A percentile compares a stretch with the other conserved stretches of the same genome.
Evolutionary conservation across 176 grass and related monocot species (phyloP).

Genomic region (Carex pumila): DNA sequence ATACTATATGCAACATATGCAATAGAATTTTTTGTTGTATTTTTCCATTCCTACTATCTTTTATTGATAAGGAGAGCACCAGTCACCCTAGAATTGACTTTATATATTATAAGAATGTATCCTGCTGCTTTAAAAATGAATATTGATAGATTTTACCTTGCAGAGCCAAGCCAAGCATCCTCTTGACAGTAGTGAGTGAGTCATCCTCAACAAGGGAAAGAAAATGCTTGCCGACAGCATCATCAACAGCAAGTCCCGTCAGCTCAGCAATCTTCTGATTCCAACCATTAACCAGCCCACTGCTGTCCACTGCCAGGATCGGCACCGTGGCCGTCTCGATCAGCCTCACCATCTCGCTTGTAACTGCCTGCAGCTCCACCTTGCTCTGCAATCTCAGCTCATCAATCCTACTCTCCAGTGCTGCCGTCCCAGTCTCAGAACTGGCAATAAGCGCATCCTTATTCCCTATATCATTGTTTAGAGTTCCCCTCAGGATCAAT

Average conservation of each 20-base stretch:
- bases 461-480: slow-evolving; percentile 27
- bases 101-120: neutral
- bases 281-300: slow-evolving; percentile 87
- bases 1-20: too few species aligned
- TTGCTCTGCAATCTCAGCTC: slow-evolving; percentile 76
- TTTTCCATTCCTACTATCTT: too few species aligned
- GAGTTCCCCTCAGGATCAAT: slow-evolving; percentile 73
- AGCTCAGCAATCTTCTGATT: slow-evolving; percentile 80
- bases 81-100: too few species aligned
- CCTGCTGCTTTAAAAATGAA: neutral
- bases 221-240: slow-evolving; percentile 81
- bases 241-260: slow-evolving; percentile 61
- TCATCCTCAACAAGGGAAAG: slow-evolving; percentile 71
- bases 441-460: neutral
- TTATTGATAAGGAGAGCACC: too few species aligned
- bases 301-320: slow-evolving; percentile 81
- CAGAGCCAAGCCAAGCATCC: slow-evolving; percentile 80
- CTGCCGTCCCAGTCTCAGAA: neutral
- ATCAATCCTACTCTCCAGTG: slow-evolving; percentile 51
- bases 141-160: slow-evolving; percentile 28
- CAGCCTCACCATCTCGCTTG: slow-evolving; percentile 91
- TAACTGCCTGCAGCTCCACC: slow-evolving; percentile 79
- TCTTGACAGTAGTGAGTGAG: slow-evolving; percentile 52
- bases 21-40: too few species aligned
- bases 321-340: slow-evolving; percentile 93